A percentile compares a stretch with the other conserved stretches of the same genome.
phyloP scores from a whole-genome alignment of 192 early-diverging fungal genomes.

The Borealophlyctis nickersoniae region DNA sequence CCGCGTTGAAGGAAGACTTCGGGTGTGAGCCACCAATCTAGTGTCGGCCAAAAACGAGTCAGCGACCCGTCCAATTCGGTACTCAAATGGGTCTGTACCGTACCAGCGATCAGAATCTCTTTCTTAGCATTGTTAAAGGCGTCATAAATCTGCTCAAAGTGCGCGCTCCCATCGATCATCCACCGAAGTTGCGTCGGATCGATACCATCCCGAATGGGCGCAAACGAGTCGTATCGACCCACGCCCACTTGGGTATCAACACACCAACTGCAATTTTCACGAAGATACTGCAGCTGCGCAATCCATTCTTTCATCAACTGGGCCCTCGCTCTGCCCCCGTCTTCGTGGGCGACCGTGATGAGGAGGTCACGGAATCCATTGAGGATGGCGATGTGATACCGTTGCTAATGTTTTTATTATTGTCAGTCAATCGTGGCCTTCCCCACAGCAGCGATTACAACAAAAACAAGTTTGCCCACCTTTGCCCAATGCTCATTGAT shows the following conservation, averaged over 20 bases:
- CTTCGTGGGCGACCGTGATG: constrained; percentile 15
- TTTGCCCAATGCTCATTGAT: constrained; percentile 31
- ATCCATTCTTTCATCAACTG: constrained; percentile 21
- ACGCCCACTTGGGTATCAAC: constrained; percentile 5
- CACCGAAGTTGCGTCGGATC: constrained; percentile 5
- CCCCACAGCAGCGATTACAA: neutral
- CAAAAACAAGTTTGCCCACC: no score
- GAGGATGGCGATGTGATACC: constrained; percentile 21
- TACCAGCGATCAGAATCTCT: constrained; percentile 26
- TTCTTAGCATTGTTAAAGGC: constrained; percentile 19
- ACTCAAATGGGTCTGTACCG: no score
- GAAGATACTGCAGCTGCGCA: constrained; percentile 14
- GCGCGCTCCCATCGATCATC: constrained; percentile 27
- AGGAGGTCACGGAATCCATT: constrained; percentile 33
- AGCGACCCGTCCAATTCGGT: neutral
- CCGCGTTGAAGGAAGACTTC: constrained; percentile 81
- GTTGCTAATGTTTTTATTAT: neutral
- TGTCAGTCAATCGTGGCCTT: neutral
- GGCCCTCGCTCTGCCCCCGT: constrained; percentile 10
- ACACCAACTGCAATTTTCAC: constrained; percentile 20
- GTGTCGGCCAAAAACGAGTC: constrained; percentile 43
- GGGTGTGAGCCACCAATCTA: constrained; percentile 88
- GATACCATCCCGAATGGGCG: constrained; percentile 57
- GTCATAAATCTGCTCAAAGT: constrained; percentile 26
- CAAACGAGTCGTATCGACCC: constrained; percentile 67